Percentiles rank a stretch among this genome's conserved stretches.
These are phyloP conservation scores for Taphrina deformans DNA, from an alignment of 1,139 yeast genomes.

Conservation along the genomic window DNA sequence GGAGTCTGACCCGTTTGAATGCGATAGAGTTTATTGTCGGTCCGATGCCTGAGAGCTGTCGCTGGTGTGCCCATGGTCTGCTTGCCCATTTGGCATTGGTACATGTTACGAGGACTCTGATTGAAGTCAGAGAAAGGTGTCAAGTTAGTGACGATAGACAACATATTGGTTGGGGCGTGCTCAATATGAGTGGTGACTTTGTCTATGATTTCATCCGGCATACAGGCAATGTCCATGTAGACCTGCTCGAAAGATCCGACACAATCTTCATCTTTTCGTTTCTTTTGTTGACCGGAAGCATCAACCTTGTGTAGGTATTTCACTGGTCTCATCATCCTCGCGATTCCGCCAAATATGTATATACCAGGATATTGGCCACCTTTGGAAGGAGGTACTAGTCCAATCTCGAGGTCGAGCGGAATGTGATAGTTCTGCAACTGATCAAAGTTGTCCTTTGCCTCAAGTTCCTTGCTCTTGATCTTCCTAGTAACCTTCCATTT, in stretches of 20 bases:
- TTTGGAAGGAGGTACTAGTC: constrained; percentile 89
- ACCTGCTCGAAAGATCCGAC: constrained; percentile 98
- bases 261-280: constrained; percentile 55
- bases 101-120: constrained; percentile 99
- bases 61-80: constrained; percentile 99
- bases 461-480: constrained; percentile 6
- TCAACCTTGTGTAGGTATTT: constrained; percentile 82
- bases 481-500: constrained; percentile 69
- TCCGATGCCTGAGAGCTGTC: constrained; percentile 86
- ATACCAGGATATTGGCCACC: constrained; percentile 98
- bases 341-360: constrained; percentile 82
- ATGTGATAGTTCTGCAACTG: constrained; percentile 52
- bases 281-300: constrained; percentile 32
- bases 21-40: constrained; percentile 91
- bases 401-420: constrained; percentile 85
- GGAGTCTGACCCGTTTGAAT: constrained; percentile 97
- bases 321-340: constrained; percentile 96
- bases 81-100: constrained; percentile 99
- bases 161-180: constrained; percentile 87
- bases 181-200: constrained; percentile 90
- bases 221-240: constrained; percentile 92
- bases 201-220: constrained; percentile 83
- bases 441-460: neutral
- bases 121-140: constrained; percentile 98
- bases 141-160: constrained; percentile 90